These are phyloP conservation scores for Aspergillus sclerotialis DNA, from an alignment of 2,329 filamentous ascomycete genomes.

Conservation along the genomic window DNA sequence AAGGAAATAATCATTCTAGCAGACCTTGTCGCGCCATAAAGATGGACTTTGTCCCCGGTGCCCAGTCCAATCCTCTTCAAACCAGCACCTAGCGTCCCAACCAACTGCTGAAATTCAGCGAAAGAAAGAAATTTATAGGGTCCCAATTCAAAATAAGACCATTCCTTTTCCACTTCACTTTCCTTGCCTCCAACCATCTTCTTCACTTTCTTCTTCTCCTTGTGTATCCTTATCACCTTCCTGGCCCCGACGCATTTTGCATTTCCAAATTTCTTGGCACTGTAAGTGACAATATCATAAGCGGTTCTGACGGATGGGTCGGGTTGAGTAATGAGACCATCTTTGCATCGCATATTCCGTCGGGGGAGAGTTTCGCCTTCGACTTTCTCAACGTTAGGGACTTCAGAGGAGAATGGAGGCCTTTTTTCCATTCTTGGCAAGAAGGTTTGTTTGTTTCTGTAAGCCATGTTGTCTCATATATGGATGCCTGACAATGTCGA, in stretches of 20 bases:
- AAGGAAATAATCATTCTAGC: no score
- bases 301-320: slow-evolving; percentile 65
- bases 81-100: slow-evolving; percentile 63
- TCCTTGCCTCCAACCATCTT: slow-evolving; percentile 79
- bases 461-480: no score
- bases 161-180: slow-evolving; percentile 78
- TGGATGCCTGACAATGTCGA: no score
- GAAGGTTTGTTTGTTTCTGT: no score
- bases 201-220: slow-evolving; percentile 81
- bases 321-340: slow-evolving; percentile 61
- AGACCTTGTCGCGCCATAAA: slow-evolving; percentile 87
- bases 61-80: slow-evolving; percentile 67
- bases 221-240: slow-evolving; percentile 67
- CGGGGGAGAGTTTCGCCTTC: slow-evolving; percentile 80
- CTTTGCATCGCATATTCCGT: slow-evolving; percentile 63
- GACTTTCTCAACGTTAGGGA: slow-evolving; percentile 58
- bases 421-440: slow-evolving; percentile 54
- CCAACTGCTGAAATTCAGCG: slow-evolving; percentile 66
- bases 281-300: slow-evolving; percentile 69
- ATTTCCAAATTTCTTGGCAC: slow-evolving; percentile 56
- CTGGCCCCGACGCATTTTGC: slow-evolving; percentile 63
- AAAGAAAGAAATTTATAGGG: slow-evolving; percentile 71
- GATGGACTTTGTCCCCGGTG: slow-evolving; percentile 62
- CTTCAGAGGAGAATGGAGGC: slow-evolving; percentile 69
- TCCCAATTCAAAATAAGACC: slow-evolving; percentile 82